Evolutionary conservation across 139 green algal species (phyloP), one percentile per base, ranked within the genome.

Genomic region (Micromonas pusilla): DNA sequence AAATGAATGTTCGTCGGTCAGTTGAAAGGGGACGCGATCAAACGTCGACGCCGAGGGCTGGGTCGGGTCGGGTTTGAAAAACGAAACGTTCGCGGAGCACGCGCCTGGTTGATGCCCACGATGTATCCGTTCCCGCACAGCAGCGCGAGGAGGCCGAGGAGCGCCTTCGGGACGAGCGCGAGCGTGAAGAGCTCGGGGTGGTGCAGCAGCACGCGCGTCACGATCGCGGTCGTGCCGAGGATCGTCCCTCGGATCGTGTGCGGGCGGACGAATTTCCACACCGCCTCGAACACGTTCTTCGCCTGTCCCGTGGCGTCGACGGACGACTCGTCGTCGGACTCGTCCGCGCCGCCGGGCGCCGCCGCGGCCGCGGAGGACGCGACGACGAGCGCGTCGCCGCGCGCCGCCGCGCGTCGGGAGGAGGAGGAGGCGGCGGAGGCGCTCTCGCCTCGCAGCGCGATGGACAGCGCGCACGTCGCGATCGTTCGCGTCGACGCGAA

Each of bases 41-140:
- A n/a, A n/a, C n/a, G n/a, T n/a, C n/a, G 20, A 64, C 53, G 53
- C 53, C 53, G 20, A 26, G 53, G 20, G 21, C 53, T 64, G 53
- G 21, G 53, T 26, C 20, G 21, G 20, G 53, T 64, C 53, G 20
- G 53, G 21, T 26, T 20, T 21, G 20, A 20, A 21, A 20, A 64
- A 64, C 21, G 53, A 20, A 64, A 21, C 53, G 53, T 21, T 26
- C 20, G 53, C 21, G 88, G n/a, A n/a, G n/a, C n/a, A n/a, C n/a
- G n/a, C n/a, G n/a, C 84, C 84, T 97, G 93, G 82, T 99, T 99
- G 91, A 99, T 99, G 77, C 95, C 95, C 52, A 99, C 95, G 75
- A 99, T 99, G 88, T 96, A 99, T 31, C 94, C 95, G 82, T 99
- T 99, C 37, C 94, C 95, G 70, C 90, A 96, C 65, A 99, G 88